Evolutionary conservation across 2,329 filamentous ascomycete species (phyloP).

Genomic region (Ploettnerulaceae sp.): DNA sequence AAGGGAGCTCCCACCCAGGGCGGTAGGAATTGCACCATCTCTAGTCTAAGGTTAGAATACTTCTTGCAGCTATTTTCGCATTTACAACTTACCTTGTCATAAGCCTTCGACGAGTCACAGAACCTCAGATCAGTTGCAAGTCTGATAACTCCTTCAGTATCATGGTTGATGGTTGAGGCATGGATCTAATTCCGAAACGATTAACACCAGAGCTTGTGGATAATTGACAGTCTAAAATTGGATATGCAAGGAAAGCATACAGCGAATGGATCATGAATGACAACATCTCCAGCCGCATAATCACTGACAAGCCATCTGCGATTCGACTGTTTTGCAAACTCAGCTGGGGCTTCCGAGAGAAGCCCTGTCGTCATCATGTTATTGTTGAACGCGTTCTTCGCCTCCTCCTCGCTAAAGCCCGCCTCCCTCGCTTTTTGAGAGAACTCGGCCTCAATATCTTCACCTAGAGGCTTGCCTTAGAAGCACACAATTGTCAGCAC

Average conservation of each 20-base stretch:
- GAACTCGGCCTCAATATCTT: conserved; percentile 47
- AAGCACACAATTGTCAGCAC: not conserved
- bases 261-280: too few relatives aligned
- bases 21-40: conserved; percentile 4
- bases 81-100: conserved; percentile 14
- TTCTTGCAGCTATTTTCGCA: not conserved
- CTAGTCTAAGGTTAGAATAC: not conserved
- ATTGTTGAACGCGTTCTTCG: conserved; percentile 47
- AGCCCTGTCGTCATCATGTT: conserved; percentile 55
- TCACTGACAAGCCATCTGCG: conserved; percentile 34
- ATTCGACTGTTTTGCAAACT: conserved; percentile 24
- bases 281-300: too few relatives aligned
- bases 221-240: too few relatives aligned
- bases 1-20: not conserved
- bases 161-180: conserved; percentile 27
- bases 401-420: conserved; percentile 49
- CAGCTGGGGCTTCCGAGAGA: conserved; percentile 44
- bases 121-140: conserved; percentile 41
- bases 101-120: conserved; percentile 30
- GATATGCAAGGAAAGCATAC: too few relatives aligned
- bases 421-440: conserved; percentile 42
- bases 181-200: too few relatives aligned
- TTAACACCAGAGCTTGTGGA: too few relatives aligned
- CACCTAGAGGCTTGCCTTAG: conserved; percentile 36
- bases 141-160: conserved; percentile 38